Evolutionary conservation across 2,329 filamentous ascomycete genomes (phyloP).

Genomic region (Venturiaceae sp.): DNA sequence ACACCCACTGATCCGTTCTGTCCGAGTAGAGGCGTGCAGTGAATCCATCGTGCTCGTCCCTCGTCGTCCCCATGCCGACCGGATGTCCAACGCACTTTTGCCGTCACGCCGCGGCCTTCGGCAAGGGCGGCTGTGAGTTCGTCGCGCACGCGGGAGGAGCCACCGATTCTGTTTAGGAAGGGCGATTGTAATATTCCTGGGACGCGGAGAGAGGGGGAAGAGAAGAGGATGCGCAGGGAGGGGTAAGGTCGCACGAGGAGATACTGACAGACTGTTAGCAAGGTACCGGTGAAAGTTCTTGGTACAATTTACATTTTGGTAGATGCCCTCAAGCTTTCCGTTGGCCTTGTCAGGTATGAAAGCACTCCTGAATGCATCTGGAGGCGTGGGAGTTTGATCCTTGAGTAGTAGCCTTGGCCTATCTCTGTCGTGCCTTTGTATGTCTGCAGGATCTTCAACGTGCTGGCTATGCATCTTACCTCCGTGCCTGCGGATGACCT

Average conservation of each 20-base stretch:
- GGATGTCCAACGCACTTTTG: constrained; percentile 57
- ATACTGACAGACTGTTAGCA: constrained; percentile 23
- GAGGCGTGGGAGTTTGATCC: constrained; percentile 29
- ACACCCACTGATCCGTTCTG: constrained; percentile 60
- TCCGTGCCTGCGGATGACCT: constrained; percentile 52
- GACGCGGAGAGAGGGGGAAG: constrained; percentile 38
- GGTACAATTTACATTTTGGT: constrained; percentile 42
- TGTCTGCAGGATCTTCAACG: constrained; percentile 23
- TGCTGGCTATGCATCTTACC: constrained; percentile 53
- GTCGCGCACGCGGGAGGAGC: constrained; percentile 40
- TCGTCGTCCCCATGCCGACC: constrained; percentile 24
- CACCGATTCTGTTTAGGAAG: constrained; percentile 39
- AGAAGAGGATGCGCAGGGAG: constrained; percentile 40
- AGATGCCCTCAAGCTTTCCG: constrained; percentile 41
- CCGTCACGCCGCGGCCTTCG: constrained; percentile 61
- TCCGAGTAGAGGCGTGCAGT: constrained; percentile 64
- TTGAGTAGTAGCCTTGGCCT: constrained; percentile 39
- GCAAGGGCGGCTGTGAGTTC: constrained; percentile 51
- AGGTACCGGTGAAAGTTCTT: neutral
- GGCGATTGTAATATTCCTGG: constrained; percentile 39
- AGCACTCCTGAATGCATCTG: constrained; percentile 21
- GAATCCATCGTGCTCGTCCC: constrained; percentile 63
- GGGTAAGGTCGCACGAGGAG: constrained; percentile 37
- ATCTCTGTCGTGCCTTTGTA: constrained; percentile 18
- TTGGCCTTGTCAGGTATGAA: constrained; percentile 19